phyloP scores from a whole-genome alignment of 2,329 filamentous ascomycete species.

The Fusarium circinatum region DNA sequence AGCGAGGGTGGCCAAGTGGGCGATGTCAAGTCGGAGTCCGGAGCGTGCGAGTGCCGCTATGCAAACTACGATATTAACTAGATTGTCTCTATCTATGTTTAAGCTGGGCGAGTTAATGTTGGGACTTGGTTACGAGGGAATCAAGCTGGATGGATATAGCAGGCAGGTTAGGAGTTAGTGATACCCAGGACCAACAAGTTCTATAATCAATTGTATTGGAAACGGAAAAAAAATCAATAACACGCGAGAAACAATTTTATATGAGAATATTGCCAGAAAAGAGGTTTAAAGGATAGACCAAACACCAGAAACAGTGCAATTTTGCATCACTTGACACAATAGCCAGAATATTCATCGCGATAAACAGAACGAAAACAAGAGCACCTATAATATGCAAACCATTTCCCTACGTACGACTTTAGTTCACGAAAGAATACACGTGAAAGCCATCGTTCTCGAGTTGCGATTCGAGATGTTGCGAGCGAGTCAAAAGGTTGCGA shows the following conservation, averaged over 20 bases:
- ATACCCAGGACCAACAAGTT: conserved; percentile 32
- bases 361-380: background rate
- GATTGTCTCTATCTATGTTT: background rate
- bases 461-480: conserved; percentile 17
- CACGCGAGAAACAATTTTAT: background rate
- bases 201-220: conserved; percentile 18
- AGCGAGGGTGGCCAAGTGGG: conserved; percentile 50
- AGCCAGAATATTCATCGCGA: background rate
- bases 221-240: conserved; percentile 9
- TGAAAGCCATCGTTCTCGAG: conserved; percentile 10
- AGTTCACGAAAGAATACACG: conserved; percentile 1
- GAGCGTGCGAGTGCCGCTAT: conserved; percentile 54
- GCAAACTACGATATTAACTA: conserved; percentile 45
- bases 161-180: conserved; percentile 26
- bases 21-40: conserved; percentile 49
- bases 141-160: background rate
- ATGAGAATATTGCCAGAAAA: background rate
- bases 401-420: background rate
- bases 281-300: background rate
- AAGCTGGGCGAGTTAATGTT: background rate
- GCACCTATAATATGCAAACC: background rate
- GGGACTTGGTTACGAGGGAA: background rate
- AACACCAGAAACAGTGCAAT: background rate
- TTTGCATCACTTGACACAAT: conserved; percentile 6
- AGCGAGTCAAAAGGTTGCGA: conserved; percentile 30